phyloP scores from a whole-genome alignment of 83 land plant genomes.

The Thuja plicata region DNA sequence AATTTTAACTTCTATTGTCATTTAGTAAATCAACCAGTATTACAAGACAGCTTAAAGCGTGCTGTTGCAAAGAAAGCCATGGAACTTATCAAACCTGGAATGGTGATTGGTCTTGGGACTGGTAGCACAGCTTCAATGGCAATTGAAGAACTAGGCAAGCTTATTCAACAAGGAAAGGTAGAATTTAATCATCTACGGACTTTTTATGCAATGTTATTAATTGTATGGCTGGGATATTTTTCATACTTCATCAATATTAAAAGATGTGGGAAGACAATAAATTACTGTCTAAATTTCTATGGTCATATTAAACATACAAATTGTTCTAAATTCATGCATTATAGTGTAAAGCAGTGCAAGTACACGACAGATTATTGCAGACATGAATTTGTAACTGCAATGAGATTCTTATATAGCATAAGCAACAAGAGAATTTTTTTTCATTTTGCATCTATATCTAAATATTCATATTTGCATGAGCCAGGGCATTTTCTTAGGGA shows the following conservation, averaged over 20 bases:
- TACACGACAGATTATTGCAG: neutral
- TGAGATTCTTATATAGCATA: neutral
- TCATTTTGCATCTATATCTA: neutral
- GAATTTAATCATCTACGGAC: neutral
- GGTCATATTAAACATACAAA: neutral
- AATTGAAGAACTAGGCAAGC: conserved; percentile 58
- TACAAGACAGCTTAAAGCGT: conserved; percentile 42
- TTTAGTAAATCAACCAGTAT: conserved; percentile 26
- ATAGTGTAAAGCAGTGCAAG: neutral
- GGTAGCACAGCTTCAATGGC: conserved; percentile 71
- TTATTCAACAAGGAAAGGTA: conserved; percentile 51
- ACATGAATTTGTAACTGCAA: neutral
- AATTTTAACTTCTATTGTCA: neutral
- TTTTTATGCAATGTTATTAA: neutral
- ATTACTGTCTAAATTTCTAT: neutral
- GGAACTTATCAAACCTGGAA: conserved; percentile 63
- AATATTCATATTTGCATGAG: neutral
- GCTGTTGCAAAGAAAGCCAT: conserved; percentile 62
- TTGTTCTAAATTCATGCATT: neutral
- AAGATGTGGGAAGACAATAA: neutral
- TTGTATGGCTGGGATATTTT: neutral
- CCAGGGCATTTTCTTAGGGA: neutral
- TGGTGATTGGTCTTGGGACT: conserved; percentile 66
- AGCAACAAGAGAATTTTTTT: neutral
- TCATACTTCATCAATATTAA: neutral